Evolutionary conservation across 2,329 filamentous ascomycete genomes (phyloP).

Genomic region (Aureobasidium lini): DNA sequence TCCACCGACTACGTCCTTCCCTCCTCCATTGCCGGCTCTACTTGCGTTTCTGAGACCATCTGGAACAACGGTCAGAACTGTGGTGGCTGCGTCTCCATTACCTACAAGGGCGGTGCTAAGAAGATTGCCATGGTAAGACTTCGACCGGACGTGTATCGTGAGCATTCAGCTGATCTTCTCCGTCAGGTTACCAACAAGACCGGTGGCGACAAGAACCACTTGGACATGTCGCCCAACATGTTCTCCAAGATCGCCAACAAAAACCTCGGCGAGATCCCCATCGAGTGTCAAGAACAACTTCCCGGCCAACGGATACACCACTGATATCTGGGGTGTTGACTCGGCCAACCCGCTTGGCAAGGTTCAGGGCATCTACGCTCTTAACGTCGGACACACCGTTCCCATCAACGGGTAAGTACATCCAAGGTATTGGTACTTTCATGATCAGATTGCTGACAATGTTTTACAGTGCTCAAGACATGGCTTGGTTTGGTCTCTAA

Average conservation of each 20-base stretch:
- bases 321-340: conserved; percentile 23
- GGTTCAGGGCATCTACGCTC: conserved; percentile 30
- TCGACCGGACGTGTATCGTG: no score
- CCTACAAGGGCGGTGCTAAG: conserved; percentile 14
- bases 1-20: conserved; percentile 12
- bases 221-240: conserved; percentile 16
- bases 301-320: conserved; percentile 28
- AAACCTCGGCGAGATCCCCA: conserved; percentile 10
- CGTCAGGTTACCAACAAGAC: conserved; percentile 14
- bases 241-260: conserved; percentile 16
- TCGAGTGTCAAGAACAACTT: conserved; percentile 27
- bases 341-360: conserved; percentile 13
- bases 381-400: conserved; percentile 30
- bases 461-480: background rate
- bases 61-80: conserved; percentile 12
- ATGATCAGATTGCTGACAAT: background rate
- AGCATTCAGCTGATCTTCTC: background rate
- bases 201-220: conserved; percentile 14
- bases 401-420: conserved; percentile 22
- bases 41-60: conserved; percentile 14
- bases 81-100: conserved; percentile 13
- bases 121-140: conserved; percentile 13
- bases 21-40: conserved; percentile 11
- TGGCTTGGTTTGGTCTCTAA: conserved; percentile 8
- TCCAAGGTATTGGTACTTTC: background rate